A percentile compares a stretch with the other conserved stretches of the same genome.
These are phyloP conservation scores for Mortierella sp. DNA, from an alignment of 371 early-diverging fungal species.

Conservation along the genomic window DNA sequence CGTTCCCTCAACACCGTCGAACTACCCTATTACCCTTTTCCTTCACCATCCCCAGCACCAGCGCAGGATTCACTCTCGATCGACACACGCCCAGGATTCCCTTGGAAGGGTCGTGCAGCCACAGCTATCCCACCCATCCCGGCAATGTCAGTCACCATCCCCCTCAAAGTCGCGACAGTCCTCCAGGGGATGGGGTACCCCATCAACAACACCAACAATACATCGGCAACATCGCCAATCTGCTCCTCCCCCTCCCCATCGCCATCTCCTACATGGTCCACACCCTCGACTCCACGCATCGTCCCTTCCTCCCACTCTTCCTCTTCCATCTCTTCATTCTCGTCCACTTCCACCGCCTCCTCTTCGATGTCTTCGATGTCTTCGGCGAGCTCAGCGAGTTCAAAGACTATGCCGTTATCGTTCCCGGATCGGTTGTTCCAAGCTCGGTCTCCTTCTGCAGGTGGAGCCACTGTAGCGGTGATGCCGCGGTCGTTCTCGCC, in stretches of 20 bases:
- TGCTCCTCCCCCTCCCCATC: slow-evolving; percentile 1
- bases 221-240: neutral
- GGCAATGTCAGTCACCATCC: neutral
- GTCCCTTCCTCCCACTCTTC: neutral
- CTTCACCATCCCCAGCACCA: neutral
- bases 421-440: slow-evolving; percentile 26
- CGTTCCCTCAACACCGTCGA: neutral
- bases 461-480: neutral
- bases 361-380: neutral
- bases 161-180: slow-evolving; percentile 19
- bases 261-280: neutral
- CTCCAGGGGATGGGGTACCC: slow-evolving; percentile 15
- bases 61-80: neutral
- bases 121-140: neutral
- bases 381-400: neutral
- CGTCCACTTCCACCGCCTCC: neutral
- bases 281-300: neutral
- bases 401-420: slow-evolving; percentile 7
- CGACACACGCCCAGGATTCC: neutral
- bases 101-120: neutral
- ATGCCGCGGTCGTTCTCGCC: neutral
- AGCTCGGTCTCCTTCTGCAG: slow-evolving; percentile 6
- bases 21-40: neutral
- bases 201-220: slow-evolving; percentile 8
- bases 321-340: slow-evolving; percentile 2